A percentile compares a stretch with the other conserved stretches of the same genome.
Evolutionary conservation across 2,329 filamentous ascomycete species (phyloP).

Genomic region (Cordyceps sp.): DNA sequence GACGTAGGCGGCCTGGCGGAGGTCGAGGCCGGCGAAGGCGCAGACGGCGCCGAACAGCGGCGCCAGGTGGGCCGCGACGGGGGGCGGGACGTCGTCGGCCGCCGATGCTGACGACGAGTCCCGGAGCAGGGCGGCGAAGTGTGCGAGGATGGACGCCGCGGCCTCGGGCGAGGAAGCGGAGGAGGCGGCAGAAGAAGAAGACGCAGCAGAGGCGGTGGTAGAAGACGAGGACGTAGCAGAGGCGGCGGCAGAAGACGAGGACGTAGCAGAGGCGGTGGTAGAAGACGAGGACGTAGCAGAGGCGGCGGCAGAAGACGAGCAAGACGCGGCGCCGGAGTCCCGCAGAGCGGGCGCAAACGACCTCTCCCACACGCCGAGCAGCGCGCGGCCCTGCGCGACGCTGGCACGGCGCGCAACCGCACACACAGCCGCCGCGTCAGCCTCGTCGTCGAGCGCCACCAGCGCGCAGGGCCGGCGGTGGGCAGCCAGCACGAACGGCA

Average conservation of each 20-base stretch:
- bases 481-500: slow-evolving; percentile 59
- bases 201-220: too few species aligned
- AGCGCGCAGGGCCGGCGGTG: slow-evolving; percentile 38
- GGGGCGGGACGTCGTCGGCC: slow-evolving; percentile 16
- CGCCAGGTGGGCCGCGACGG: slow-evolving; percentile 46
- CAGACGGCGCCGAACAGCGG: slow-evolving; percentile 56
- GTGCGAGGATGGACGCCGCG: too few species aligned
- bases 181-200: too few species aligned
- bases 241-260: too few species aligned
- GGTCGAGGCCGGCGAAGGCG: slow-evolving; percentile 39
- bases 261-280: too few species aligned
- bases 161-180: too few species aligned
- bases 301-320: slow-evolving; percentile 5
- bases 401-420: slow-evolving; percentile 65
- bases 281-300: too few species aligned
- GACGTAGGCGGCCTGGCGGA: slow-evolving; percentile 52
- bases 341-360: slow-evolving; percentile 34
- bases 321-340: too few species aligned
- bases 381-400: slow-evolving; percentile 57
- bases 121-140: slow-evolving; percentile 20
- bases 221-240: too few species aligned
- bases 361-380: slow-evolving; percentile 62
- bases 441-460: slow-evolving; percentile 49
- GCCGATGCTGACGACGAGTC: background rate
- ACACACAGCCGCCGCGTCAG: slow-evolving; percentile 63